Evolutionary conservation across 2,329 filamentous ascomycete species (phyloP), one percentile per base, ranked within the genome.

Genomic region (Thyridium curvatum): DNA sequence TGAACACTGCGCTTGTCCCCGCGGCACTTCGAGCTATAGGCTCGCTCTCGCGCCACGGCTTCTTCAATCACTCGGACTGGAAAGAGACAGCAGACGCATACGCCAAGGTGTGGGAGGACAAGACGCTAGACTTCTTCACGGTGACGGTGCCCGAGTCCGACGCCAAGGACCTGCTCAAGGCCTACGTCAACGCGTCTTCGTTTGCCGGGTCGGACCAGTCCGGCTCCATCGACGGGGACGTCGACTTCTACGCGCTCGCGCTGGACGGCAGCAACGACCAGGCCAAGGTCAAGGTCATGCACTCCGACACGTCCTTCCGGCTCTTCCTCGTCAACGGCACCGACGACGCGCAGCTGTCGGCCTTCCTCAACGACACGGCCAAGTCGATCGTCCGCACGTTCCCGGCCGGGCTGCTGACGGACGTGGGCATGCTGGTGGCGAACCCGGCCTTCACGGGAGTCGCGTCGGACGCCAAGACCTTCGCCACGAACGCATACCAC

Each of bases 221-320:
- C 0, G 57, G 59, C 12, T 55, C 52, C 6, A 64, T 72, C 43
- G 59, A 64, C 26, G 55, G 55, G 0, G 60, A 72, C 21, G 52
- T 81, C 1, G 58, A 58, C 1, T 55, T 55, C 31, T 48, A 51
- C 9, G 41, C 43, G 3, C 51, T 49, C 4, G 39, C 40, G 32
- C 38, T 37, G 30, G 66, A 79, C 4, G 76, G 70, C 3, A 64
- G 69, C 41, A 56, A 68, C 34, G 59, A 69, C 16, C 62, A 71
- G 18, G 51, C 65, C 2, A 53, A 72, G 13, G 73, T 82, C 1
- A 60, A 64, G 18, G 66, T 82, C 14, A 76, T 81, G 65, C 78
- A 84, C 52, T 79, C 74, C 0, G 79, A 84, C 44, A 74, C 77
- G 42, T 78, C 71, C 37, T 84, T 82, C 61, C 73, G 77, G 2